Evolutionary conservation across 2,329 filamentous ascomycete genomes (phyloP), one percentile per base, ranked within the genome.

Genomic region (Teratosphaeriaceae sp.): DNA sequence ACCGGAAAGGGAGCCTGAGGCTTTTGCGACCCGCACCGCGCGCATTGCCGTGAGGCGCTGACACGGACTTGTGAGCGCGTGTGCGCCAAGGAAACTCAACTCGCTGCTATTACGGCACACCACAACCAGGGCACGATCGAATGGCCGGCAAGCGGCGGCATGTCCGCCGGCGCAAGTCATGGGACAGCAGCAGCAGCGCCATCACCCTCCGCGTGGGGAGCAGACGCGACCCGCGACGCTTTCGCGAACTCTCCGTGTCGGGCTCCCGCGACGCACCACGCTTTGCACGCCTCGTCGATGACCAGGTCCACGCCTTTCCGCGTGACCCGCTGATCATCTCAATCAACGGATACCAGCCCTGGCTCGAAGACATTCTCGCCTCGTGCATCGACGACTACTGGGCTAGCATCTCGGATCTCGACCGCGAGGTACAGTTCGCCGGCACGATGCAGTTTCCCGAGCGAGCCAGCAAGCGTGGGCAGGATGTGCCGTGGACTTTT

Each of bases 401-500:
- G 52, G 43, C 54, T 3, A 55, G 60, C 12, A 58, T 63, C 26
- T 49, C 57, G 9, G 59, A 63, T 5, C 48, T 63, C 7, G 62
- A 60, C 40, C 56, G 59, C 15, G 56, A 60, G 24, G 56, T 64
- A 2, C 62, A 65, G 22, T 64, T 56, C 38, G 56, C 58, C 1
- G 50, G 47, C 18, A 60, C 60, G 1, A 60, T 63, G 50, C 59
- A 62, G 33, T 63, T 64, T 29, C 62, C 62, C 0, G 58, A 64
- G 46, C 54, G 54, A 40, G 56, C 58, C 18, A 58, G 49, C 38
- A 59, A 58, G 35, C 50, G 55, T 2, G 55, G 54, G 3, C 50
- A 51, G 27, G 53, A 52, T 29, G 55, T 61, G 11, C 61, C 62
- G 0, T 64, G 62, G 62, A 60, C 60, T 0, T 65, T 64, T 44